These are phyloP conservation scores for Nemania sp. DNA, from an alignment of 2,329 filamentous ascomycete species.

Conservation along the genomic window DNA sequence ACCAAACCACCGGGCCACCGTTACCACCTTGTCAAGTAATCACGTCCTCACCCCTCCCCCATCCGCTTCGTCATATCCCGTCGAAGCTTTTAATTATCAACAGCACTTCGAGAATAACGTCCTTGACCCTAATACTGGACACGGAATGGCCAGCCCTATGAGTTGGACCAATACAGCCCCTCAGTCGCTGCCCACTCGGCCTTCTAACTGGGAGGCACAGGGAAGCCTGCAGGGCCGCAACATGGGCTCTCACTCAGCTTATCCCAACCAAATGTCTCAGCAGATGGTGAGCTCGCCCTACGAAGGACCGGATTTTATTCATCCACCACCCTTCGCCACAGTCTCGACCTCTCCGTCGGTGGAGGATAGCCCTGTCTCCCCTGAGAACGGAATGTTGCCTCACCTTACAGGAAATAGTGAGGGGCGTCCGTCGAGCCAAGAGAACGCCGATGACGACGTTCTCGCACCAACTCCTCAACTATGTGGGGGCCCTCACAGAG, in stretches of 20 bases:
- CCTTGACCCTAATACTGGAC: no score
- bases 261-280: constrained; percentile 21
- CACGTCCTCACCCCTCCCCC: constrained; percentile 45
- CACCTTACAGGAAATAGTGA: constrained; percentile 5
- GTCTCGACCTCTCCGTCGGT: constrained; percentile 8
- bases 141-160: constrained; percentile 37
- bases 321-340: no score
- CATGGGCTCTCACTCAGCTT: constrained; percentile 15
- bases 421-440: no score
- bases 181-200: constrained; percentile 25
- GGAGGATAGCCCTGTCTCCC: constrained; percentile 1
- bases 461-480: no score
- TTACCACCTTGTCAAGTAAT: no score
- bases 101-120: no score
- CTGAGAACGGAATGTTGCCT: constrained; percentile 17
- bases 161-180: constrained; percentile 35
- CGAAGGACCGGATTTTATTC: no score
- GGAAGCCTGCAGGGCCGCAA: constrained; percentile 13
- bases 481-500: no score
- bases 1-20: no score
- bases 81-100: no score
- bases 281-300: constrained; percentile 21
- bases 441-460: no score
- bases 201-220: constrained; percentile 19
- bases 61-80: no score